Percentiles rank a stretch among this genome's conserved stretches.
Evolutionary conservation across 306 rosid species (phyloP).

Genomic region (Glycine tomentella): DNA sequence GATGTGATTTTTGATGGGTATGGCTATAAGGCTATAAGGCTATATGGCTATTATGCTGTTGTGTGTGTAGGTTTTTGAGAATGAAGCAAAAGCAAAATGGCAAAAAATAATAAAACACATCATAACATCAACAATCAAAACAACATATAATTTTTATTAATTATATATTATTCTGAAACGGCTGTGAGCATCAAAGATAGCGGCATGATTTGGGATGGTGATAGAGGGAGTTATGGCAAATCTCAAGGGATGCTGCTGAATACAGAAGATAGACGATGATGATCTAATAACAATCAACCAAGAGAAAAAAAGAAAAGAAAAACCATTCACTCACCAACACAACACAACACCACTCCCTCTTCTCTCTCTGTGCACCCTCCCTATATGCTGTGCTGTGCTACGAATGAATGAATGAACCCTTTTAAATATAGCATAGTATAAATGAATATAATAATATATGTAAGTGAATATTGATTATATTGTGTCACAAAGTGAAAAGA

Average conservation of each 20-base stretch:
- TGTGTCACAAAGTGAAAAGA: constrained; percentile 32
- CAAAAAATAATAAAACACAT: no score
- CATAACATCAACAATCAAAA: neutral
- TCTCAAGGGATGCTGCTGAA: constrained; percentile 17
- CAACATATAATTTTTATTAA: constrained; percentile 29
- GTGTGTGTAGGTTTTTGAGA: neutral
- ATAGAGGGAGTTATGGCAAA: constrained; percentile 55
- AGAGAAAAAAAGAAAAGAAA: neutral
- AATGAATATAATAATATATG: neutral
- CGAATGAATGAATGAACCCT: constrained; percentile 35
- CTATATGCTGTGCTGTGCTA: neutral
- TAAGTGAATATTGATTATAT: neutral
- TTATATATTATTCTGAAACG: constrained; percentile 58
- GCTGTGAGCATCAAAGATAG: constrained; percentile 51
- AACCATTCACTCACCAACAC: constrained; percentile 18
- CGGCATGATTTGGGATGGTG: constrained; percentile 63
- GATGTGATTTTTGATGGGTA: constrained; percentile 36
- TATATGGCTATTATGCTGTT: neutral
- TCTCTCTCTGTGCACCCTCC: constrained; percentile 25
- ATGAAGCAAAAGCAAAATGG: neutral
- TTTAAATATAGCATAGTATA: neutral
- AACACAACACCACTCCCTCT: neutral
- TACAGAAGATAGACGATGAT: neutral
- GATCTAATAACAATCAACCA: neutral
- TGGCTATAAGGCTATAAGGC: neutral